Evolutionary conservation across 2,329 filamentous ascomycete genomes (phyloP).

Genomic region (Penicillium sp.): DNA sequence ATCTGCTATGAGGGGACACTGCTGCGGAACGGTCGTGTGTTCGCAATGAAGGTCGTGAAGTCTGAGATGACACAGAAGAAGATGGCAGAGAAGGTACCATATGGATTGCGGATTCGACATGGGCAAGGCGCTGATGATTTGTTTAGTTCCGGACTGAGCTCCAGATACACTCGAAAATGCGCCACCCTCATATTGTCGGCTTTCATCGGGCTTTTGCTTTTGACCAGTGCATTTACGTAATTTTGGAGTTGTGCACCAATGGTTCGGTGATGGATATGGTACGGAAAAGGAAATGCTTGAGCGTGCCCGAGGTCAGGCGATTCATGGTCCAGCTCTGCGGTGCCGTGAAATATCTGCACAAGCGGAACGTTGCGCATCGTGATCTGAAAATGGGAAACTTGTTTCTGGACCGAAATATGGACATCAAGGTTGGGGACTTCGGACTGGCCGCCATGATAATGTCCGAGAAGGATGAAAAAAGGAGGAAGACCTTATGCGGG

Average conservation of each 20-base stretch:
- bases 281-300: conserved; percentile 86
- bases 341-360: conserved; percentile 97
- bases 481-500: conserved; percentile 91
- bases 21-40: conserved; percentile 49
- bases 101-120: background rate
- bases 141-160: conserved; percentile 76
- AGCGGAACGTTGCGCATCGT: conserved; percentile 92
- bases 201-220: conserved; percentile 95
- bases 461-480: conserved; percentile 83
- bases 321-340: conserved; percentile 95
- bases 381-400: conserved; percentile 99
- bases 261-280: conserved; percentile 98
- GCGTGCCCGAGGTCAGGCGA: conserved; percentile 89
- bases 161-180: conserved; percentile 98
- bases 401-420: conserved; percentile 93
- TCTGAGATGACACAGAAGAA: conserved; percentile 56
- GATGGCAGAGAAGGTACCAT: conserved; percentile 56
- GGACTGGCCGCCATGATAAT: conserved; percentile 90
- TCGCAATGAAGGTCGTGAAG: conserved; percentile 57
- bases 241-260: conserved; percentile 92
- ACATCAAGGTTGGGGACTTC: conserved; percentile 97
- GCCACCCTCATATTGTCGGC: conserved; percentile 92
- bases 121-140: conserved; percentile 15
- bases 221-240: conserved; percentile 85
- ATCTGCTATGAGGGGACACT: conserved; percentile 56